Evolutionary conservation across 306 rosid species (phyloP).

Genomic region (Heteromeles arbutifolia): DNA sequence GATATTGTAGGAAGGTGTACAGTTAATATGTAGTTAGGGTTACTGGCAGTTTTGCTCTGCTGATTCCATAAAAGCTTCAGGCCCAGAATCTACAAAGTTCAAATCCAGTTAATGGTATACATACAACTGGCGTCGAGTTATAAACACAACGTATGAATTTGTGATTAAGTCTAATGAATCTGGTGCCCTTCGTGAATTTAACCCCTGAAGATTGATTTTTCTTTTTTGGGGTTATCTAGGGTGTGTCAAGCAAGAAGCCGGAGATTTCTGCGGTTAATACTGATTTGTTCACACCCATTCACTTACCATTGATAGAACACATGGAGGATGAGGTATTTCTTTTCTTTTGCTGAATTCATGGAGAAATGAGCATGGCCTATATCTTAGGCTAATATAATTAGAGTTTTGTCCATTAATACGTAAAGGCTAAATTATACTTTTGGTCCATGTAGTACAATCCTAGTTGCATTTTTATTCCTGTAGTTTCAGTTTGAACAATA

Average conservation of each 20-base stretch:
- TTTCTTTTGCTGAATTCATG: conserved; percentile 9
- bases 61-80: not conserved
- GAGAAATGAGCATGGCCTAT: conserved; percentile 10
- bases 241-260: conserved; percentile 41
- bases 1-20: not conserved
- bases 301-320: conserved; percentile 55
- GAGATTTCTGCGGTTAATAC: conserved; percentile 37
- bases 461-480: no score
- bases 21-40: not conserved
- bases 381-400: conserved; percentile 10
- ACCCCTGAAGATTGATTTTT: conserved; percentile 32
- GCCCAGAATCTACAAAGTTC: not conserved
- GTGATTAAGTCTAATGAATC: conserved; percentile 18
- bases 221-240: conserved; percentile 51
- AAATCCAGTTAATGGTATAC: not conserved
- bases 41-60: not conserved
- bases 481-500: not conserved
- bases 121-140: no score
- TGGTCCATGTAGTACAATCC: not conserved
- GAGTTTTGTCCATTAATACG: not conserved
- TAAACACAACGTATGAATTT: not conserved
- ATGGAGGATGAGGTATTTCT: conserved; percentile 56
- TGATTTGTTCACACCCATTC: conserved; percentile 41
- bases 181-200: conserved; percentile 14
- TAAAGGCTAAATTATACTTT: not conserved